Conservation (phyloP, 1,139 yeast species). For the Yamadazyma oceani region DNA sequence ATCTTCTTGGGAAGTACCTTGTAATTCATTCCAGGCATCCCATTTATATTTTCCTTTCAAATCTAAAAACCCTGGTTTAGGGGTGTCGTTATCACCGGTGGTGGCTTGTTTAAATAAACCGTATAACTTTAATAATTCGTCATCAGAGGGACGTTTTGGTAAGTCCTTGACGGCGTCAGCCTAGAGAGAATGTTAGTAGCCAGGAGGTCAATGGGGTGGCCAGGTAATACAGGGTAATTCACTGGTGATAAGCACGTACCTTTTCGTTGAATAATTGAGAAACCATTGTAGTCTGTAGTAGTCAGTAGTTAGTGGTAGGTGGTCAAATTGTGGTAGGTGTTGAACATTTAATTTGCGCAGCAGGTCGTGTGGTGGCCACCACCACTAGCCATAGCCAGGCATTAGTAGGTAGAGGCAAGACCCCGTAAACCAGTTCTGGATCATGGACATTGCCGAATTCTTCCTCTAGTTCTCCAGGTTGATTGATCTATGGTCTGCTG, state of each 20-base stretch:
- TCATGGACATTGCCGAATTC: no score
- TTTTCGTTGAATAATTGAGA: constrained; percentile 55
- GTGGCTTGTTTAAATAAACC: constrained; percentile 97
- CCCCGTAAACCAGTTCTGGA: no score
- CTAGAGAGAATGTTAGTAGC: constrained; percentile 34
- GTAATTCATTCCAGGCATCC: constrained; percentile 91
- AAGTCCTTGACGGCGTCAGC: constrained; percentile 79
- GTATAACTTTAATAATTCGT: constrained; percentile 79
- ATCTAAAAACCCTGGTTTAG: constrained; percentile 85
- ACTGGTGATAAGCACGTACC: constrained; percentile 31
- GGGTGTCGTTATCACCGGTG: constrained; percentile 86
- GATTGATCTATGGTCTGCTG: no score
- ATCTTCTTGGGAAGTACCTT: constrained; percentile 84
- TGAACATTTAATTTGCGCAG: no score
- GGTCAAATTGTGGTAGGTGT: no score
- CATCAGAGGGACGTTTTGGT: constrained; percentile 78
- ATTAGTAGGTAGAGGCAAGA: no score
- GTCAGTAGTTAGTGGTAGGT: no score
- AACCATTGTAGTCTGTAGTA: constrained; percentile 36
- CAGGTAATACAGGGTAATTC: no score
- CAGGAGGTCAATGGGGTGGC: neutral
- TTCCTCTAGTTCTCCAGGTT: no score
- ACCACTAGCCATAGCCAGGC: no score
- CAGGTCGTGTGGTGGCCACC: no score
- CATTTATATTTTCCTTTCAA: constrained; percentile 96